These are phyloP conservation scores for Suhomyces prunicola DNA, from an alignment of 805 yeast genomes.

Conservation along the genomic window DNA sequence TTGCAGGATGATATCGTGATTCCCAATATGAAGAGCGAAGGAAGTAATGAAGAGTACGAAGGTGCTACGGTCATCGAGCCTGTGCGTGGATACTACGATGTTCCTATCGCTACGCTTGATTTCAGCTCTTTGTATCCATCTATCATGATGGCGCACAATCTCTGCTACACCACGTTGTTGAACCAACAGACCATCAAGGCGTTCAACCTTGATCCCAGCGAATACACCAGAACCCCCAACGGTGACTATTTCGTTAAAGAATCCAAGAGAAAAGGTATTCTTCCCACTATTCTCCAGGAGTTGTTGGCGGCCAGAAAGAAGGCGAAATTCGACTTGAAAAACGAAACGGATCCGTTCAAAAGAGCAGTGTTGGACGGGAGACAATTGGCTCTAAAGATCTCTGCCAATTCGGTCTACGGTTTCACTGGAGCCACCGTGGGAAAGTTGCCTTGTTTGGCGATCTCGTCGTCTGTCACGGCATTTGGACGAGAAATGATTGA, in stretches of 20 bases:
- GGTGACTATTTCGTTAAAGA: constrained; percentile 85
- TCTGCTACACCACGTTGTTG: constrained; percentile 89
- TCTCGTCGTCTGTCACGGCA: constrained; percentile 92
- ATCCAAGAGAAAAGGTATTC: constrained; percentile 69
- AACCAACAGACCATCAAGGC: constrained; percentile 66
- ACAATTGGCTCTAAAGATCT: constrained; percentile 91
- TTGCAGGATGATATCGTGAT: constrained; percentile 79
- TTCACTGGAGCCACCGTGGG: constrained; percentile 99
- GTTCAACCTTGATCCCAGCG: constrained; percentile 61
- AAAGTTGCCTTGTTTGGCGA: constrained; percentile 92
- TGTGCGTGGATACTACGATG: constrained; percentile 89
- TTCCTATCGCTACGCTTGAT: constrained; percentile 96
- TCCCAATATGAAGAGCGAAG: constrained; percentile 84
- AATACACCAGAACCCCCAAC: constrained; percentile 85
- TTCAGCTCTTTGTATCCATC: constrained; percentile 97
- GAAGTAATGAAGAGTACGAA: constrained; percentile 87
- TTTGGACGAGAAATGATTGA: constrained; percentile 98
- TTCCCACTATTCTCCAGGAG: constrained; percentile 90
- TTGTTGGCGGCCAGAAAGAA: constrained; percentile 86
- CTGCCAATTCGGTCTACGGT: constrained; percentile 98
- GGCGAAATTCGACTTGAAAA: constrained; percentile 86
- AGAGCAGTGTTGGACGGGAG: constrained; percentile 94
- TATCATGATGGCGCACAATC: constrained; percentile 98
- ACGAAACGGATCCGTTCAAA: constrained; percentile 91
- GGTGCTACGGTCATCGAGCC: constrained; percentile 99